phyloP scores from a whole-genome alignment of 2,329 filamentous ascomycete species.

The Aschersonia sp. region DNA sequence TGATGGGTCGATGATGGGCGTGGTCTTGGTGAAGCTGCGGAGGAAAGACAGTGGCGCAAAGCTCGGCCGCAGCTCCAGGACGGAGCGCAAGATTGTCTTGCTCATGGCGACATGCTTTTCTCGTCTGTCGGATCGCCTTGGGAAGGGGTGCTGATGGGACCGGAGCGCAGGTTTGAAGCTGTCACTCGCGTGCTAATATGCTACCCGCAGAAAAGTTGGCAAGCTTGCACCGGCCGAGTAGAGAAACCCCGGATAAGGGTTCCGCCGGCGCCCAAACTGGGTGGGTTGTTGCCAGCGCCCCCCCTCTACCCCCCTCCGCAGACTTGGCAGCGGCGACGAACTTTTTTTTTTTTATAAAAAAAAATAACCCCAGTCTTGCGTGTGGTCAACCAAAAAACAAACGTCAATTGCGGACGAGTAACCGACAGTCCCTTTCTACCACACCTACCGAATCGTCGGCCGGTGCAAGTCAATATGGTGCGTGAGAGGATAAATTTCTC shows the following conservation, averaged over 20 bases:
- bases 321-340: neutral
- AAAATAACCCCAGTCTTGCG: too few relatives aligned
- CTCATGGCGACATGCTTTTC: conserved; percentile 26
- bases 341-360: too few relatives aligned
- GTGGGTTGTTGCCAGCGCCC: neutral
- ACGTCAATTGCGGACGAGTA: neutral
- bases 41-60: neutral
- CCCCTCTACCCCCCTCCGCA: neutral
- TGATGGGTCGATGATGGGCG: conserved; percentile 35
- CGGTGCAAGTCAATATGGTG: conserved; percentile 3
- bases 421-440: neutral
- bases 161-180: too few relatives aligned
- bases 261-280: conserved; percentile 13
- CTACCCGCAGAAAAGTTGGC: too few relatives aligned
- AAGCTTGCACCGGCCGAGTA: neutral
- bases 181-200: too few relatives aligned
- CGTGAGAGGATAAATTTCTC: neutral
- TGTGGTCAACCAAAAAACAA: neutral
- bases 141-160: too few relatives aligned
- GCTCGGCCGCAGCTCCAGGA: conserved; percentile 39
- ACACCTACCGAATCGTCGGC: too few relatives aligned
- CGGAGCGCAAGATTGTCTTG: conserved; percentile 47
- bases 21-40: conserved; percentile 32
- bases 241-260: conserved; percentile 16
- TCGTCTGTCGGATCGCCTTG: too few relatives aligned